Base-by-base conservation (phyloP, 116 monocot genomes). In the Cymodocea nodosa region DNA sequence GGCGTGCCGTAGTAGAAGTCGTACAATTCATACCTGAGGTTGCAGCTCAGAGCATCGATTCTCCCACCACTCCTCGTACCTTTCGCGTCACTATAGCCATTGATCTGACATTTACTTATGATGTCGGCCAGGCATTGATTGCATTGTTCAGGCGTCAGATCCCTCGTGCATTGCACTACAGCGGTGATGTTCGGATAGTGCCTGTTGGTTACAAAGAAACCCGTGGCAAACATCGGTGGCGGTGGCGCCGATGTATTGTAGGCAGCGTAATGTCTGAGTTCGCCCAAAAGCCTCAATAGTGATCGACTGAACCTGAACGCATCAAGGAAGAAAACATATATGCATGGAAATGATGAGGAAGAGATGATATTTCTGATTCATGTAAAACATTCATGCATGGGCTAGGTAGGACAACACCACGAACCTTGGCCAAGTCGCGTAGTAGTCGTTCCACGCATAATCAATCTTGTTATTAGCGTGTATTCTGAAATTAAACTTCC, bases 161-260 rank as follows among this genome's bases (percentile, higher is more conserved):
- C 86, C 13, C 73, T 63, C 4, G 75, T 80, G 80, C 86, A 87
- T 77, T 83, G 83, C 18, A 23, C 80, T 64, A 80, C 8, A 35
- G 78, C 86, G 39, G 75, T 75, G 22, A 85, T 37, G 17, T 23
- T 57, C 24, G 34, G 40, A 25, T n/a, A 11, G 1, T 22, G 12
- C 10, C 35, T 9, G 15, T 53, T 55, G 18, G 19, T 2, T 4
- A 7, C 4, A 10, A 60, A 49, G 30, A 62, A 51, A 5, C 78
- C 73, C 5, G 73, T 70, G 2, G 73, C 69, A 15, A 73, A 78
- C 69, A 58, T 35, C 52, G 8, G 35, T 23, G 64, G 17, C 19
- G 39, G 44, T 6, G 44, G 15, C 4, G 66, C 52, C 17, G 78
- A 58, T 12, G 51, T 35, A 57, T 66, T 66, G 54, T 67, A 30